Base-by-base conservation (phyloP, 768 basidiomycete species). In the Lactarius akahatsu region DNA sequence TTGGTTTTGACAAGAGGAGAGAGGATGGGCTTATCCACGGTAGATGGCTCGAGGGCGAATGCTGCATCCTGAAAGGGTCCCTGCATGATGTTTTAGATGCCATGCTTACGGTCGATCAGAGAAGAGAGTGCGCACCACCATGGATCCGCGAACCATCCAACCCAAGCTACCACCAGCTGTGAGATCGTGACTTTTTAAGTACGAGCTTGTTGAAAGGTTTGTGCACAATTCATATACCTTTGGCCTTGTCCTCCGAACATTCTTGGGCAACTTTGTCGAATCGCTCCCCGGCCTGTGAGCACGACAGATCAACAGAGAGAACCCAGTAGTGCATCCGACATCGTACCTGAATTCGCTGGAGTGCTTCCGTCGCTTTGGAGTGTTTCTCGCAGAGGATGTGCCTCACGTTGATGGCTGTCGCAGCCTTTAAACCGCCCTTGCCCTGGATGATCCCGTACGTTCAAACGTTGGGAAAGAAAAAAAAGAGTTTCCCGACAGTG, bases 251-350 rank as follows among this genome's bases (percentile, higher is more conserved):
- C 75, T 93, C 92, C 1, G 93, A 94, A 70, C 91, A 94, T 72
- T 93, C 92, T 73, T 92, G 88, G 6, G 92, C 92, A 40, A 93
- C 90, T 76, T 92, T 94, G 77, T 93, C 90, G 74, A 94, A 94
- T 13, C 90, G 78, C 71, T 90, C 85, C 28, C 92, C 92, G 67
- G 85, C 88, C 90, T 85, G 83, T 8, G 11, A n/a, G n/a, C 23
- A 63, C 45, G 38, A 50, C 47, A 7, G 45, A n/a, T 41, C 30
- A 57, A 18, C 43, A 26, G 10, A 55, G 18, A 38, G 8, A 34
- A 34, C 26, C 2, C 1, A 59, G 9, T 11, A 20, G 32, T 4
- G n/a, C 3, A 64, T 8, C 36, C 11, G 11, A 4, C 26, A 34
- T 69, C 73, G 56, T 69, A 90, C 91, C 84, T 92, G 85, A 59